Evolutionary conservation across 1,284 basidiomycete genomes (phyloP).

Genomic region (Ustilago curta): DNA sequence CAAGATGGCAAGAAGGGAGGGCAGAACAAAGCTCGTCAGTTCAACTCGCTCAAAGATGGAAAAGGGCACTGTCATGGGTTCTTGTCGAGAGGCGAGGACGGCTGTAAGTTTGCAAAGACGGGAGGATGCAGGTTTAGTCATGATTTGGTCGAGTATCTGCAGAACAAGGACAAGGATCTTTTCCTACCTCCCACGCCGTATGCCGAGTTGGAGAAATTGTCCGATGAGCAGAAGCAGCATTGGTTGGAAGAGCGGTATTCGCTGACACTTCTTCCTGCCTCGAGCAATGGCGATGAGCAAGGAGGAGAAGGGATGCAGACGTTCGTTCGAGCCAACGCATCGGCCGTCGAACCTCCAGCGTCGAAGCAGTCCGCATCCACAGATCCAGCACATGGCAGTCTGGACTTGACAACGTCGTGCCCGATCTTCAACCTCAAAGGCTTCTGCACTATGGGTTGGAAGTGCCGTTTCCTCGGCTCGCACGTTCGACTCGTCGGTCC

Average conservation of each 20-base stretch:
- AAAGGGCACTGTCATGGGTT: slow-evolving; percentile 38
- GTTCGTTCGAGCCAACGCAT: slow-evolving; percentile 62
- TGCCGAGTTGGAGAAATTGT: slow-evolving; percentile 14
- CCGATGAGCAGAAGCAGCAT: slow-evolving; percentile 9
- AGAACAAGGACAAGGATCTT: slow-evolving; percentile 81
- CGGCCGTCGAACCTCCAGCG: slow-evolving; percentile 44
- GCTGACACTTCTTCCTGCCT: slow-evolving; percentile 14
- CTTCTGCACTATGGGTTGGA: slow-evolving; percentile 85
- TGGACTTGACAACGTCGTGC: slow-evolving; percentile 75
- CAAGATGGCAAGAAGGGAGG: slow-evolving; percentile 29
- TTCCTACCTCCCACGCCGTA: slow-evolving; percentile 66
- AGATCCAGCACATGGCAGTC: slow-evolving; percentile 70
- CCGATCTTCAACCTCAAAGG: slow-evolving; percentile 81
- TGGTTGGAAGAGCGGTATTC: slow-evolving; percentile 54
- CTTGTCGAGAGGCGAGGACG: slow-evolving; percentile 25
- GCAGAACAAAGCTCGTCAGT: slow-evolving; percentile 56
- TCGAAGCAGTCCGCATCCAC: background rate
- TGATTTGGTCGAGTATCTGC: slow-evolving; percentile 81
- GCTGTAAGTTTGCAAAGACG: slow-evolving; percentile 38
- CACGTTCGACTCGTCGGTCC: slow-evolving; percentile 72
- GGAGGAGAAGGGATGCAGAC: slow-evolving; percentile 15
- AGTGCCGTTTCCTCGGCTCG: slow-evolving; percentile 88
- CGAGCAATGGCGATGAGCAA: background rate
- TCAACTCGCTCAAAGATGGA: slow-evolving; percentile 34
- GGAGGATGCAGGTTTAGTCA: slow-evolving; percentile 80